A percentile compares a stretch with the other conserved stretches of the same genome.
Evolutionary conservation across 768 basidiomycete species (phyloP).

Genomic region (Cystofilobasidium bisporidii): DNA sequence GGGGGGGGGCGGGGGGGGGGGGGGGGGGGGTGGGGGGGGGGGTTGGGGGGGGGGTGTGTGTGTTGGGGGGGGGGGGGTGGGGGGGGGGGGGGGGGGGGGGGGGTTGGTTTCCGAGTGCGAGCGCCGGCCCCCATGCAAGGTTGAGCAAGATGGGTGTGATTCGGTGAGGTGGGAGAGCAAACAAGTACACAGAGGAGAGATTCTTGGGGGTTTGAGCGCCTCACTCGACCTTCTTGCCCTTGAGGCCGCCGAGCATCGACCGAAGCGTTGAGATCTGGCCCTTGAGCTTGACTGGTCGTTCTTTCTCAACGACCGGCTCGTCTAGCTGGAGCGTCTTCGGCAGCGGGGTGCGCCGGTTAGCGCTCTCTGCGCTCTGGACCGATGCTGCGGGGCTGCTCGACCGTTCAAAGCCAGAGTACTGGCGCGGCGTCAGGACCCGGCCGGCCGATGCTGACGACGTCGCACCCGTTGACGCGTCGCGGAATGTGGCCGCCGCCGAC

Average conservation of each 20-base stretch:
- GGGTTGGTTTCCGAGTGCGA: no score
- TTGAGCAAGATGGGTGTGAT: no score
- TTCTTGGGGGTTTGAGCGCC: neutral
- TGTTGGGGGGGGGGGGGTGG: no score
- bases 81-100: no score
- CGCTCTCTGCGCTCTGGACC: neutral
- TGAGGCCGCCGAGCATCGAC: conserved; percentile 21
- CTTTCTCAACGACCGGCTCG: conserved; percentile 12
- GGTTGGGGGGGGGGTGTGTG: no score
- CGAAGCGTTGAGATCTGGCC: conserved; percentile 11
- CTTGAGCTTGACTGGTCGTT: conserved; percentile 21
- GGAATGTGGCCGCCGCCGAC: neutral
- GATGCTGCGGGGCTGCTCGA: neutral
- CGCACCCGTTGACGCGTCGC: conserved; percentile 15
- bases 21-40: no score
- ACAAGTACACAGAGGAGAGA: no score
- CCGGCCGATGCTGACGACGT: conserved; percentile 1
- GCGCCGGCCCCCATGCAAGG: no score
- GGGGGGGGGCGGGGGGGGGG: no score
- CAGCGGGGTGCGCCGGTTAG: neutral
- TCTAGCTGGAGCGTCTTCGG: no score
- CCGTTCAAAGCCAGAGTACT: neutral
- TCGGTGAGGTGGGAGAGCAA: no score
- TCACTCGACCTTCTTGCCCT: conserved; percentile 8
- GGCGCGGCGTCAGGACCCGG: conserved; percentile 12